These are phyloP conservation scores for Ceratobasidium sp. DNA, from an alignment of 1,284 basidiomycete genomes.

Conservation along the genomic window DNA sequence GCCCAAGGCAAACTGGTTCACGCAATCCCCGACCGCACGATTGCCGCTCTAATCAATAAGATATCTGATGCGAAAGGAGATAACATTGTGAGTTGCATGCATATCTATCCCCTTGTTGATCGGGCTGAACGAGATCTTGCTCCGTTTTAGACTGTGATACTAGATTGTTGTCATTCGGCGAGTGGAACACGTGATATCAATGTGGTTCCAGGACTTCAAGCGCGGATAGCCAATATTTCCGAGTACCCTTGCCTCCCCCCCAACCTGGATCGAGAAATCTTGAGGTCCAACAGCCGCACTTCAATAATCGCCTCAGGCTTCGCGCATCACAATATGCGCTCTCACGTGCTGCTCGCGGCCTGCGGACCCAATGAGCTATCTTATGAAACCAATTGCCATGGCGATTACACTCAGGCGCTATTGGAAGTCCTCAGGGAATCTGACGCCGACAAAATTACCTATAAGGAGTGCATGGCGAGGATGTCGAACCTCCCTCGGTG, in stretches of 20 bases:
- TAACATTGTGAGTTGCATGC: slow-evolving; percentile 1
- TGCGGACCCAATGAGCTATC: not conserved
- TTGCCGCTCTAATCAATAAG: not conserved
- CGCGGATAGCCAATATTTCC: not conserved
- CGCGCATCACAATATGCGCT: not conserved
- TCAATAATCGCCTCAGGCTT: too few species aligned
- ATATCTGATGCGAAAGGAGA: not conserved
- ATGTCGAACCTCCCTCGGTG: slow-evolving; percentile 44
- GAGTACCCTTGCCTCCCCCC: not conserved
- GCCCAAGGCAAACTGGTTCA: not conserved
- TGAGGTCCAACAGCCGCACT: too few species aligned
- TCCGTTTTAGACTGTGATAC: slow-evolving; percentile 4
- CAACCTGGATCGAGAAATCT: too few species aligned
- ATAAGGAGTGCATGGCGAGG: slow-evolving; percentile 61
- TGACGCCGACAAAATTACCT: slow-evolving; percentile 68
- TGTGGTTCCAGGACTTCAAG: not conserved
- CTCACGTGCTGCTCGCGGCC: not conserved
- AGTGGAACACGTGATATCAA: not conserved
- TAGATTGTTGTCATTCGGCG: slow-evolving; percentile 2
- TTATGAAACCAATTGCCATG: slow-evolving; percentile 55
- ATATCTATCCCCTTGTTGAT: not conserved
- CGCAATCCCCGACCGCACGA: slow-evolving; percentile 1
- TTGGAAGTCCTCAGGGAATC: slow-evolving; percentile 62
- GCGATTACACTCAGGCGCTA: slow-evolving; percentile 69
- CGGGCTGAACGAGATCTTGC: not conserved